These are phyloP conservation scores for Spergularia bocconei DNA, from an alignment of 148 eudicot species.

Conservation along the genomic window DNA sequence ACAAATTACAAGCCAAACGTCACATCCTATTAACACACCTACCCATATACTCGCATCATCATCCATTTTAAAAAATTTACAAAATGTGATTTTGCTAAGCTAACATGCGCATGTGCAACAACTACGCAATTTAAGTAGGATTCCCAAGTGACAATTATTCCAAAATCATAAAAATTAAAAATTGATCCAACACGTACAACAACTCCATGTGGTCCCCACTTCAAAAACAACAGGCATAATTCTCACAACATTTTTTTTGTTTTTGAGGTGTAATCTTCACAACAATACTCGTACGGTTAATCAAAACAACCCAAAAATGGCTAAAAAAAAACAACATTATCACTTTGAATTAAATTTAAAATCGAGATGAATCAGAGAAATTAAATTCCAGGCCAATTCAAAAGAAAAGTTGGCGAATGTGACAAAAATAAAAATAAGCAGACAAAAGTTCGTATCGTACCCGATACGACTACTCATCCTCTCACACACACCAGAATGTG, in stretches of 20 bases:
- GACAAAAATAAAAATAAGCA: conserved; percentile 11
- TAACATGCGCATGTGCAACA: neutral
- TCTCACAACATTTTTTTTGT: neutral
- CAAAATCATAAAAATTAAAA: neutral
- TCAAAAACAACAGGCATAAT: neutral
- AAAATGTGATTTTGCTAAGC: neutral
- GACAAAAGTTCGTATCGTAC: conserved; percentile 25
- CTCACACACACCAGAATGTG: conserved; percentile 12
- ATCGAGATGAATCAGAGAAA: neutral
- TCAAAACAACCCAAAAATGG: neutral
- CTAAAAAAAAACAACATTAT: neutral
- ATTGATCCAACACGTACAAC: neutral
- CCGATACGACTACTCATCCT: conserved; percentile 19
- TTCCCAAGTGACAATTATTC: neutral
- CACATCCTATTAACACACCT: neutral
- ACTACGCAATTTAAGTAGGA: neutral
- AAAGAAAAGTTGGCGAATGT: neutral
- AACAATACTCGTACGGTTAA: no score
- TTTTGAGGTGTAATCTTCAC: no score
- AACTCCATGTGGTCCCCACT: neutral
- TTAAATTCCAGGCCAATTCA: neutral
- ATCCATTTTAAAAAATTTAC: no score
- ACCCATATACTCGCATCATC: neutral
- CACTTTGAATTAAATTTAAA: neutral
- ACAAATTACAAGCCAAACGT: neutral